These are phyloP conservation scores for Nosema muscidifuracis DNA, from an alignment of 371 early-diverging fungal species.

Conservation along the genomic window DNA sequence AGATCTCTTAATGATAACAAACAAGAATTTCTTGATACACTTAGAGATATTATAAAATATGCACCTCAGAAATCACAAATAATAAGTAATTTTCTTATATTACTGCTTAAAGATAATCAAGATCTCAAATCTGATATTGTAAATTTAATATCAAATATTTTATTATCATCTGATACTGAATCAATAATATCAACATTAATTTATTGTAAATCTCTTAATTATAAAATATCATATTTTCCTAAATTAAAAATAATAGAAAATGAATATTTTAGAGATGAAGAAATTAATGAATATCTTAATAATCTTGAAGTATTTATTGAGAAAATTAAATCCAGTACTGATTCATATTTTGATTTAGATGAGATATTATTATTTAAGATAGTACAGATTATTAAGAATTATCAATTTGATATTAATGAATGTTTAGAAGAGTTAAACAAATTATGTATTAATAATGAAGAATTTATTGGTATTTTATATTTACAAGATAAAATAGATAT, in stretches of 20 bases:
- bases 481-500: neutral
- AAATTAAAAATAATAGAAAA: neutral
- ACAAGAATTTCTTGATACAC: neutral
- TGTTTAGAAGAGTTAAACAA: neutral
- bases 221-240: neutral
- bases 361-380: neutral
- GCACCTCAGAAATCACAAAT: neutral
- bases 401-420: neutral
- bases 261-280: neutral
- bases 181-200: neutral
- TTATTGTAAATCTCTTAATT: neutral
- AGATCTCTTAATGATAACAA: neutral
- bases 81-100: no score
- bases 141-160: no score
- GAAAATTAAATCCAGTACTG: neutral
- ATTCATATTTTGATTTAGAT: neutral
- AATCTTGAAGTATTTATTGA: neutral
- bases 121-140: no score
- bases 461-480: neutral
- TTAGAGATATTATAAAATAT: neutral
- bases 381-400: neutral
- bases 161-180: no score
- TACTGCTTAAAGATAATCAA: no score
- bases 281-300: constrained; percentile 1
- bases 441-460: neutral